These are phyloP conservation scores for Solanum verrucosum DNA, from an alignment of 257 asterid genomes.

Conservation along the genomic window DNA sequence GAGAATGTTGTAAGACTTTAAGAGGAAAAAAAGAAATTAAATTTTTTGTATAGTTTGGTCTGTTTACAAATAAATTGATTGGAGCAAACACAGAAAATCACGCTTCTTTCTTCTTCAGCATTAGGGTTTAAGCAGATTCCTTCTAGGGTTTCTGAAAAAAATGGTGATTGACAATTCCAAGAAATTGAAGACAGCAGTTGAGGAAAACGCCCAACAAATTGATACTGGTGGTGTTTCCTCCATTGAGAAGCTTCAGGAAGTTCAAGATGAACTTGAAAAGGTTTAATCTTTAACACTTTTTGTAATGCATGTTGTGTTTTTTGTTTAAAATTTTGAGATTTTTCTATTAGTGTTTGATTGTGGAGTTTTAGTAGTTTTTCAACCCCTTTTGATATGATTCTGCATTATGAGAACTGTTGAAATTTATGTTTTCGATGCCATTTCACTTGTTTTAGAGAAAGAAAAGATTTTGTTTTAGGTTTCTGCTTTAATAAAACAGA, in stretches of 20 bases:
- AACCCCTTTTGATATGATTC: neutral
- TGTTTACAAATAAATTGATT: neutral
- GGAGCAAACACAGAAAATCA: neutral
- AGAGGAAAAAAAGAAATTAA: too few relatives aligned
- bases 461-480: neutral
- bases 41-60: neutral
- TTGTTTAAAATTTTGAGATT: neutral
- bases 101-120: neutral
- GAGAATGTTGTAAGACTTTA: neutral
- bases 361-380: neutral
- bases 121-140: conserved; percentile 11
- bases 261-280: conserved; percentile 44
- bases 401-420: neutral
- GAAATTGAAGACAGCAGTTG: conserved; percentile 22
- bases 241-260: conserved; percentile 35
- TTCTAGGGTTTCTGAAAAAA: neutral
- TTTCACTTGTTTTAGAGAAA: neutral
- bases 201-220: conserved; percentile 20
- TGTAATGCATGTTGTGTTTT: neutral
- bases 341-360: neutral
- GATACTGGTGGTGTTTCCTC: conserved; percentile 13
- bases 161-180: conserved; percentile 39
- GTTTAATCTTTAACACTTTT: conserved; percentile 12
- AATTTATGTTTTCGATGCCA: neutral
- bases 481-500: neutral